Evolutionary conservation across 352 stramenopile genomes (phyloP).

Genomic region (Globisporangium cederbergense): DNA sequence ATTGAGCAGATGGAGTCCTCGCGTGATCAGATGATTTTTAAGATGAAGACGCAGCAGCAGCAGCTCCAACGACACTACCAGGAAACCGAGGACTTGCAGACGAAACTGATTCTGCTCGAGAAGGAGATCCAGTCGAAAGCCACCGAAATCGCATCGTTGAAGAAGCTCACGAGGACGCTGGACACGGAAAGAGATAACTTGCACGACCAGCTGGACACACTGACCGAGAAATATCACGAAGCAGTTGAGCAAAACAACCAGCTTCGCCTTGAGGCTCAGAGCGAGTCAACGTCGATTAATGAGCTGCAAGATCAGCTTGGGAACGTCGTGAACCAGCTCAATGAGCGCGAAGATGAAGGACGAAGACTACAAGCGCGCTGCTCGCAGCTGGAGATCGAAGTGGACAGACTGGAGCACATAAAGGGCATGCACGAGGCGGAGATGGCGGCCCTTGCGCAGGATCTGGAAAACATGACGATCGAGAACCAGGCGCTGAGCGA

Average conservation of each 20-base stretch:
- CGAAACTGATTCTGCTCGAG: conserved; percentile 41
- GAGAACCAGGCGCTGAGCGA: conserved; percentile 85
- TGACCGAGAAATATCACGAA: conserved; percentile 73
- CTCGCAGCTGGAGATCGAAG: conserved; percentile 44
- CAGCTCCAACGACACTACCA: conserved; percentile 53
- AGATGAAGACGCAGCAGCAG: conserved; percentile 73
- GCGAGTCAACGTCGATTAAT: conserved; percentile 28
- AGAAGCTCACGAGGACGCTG: conserved; percentile 62
- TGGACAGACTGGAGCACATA: conserved; percentile 51
- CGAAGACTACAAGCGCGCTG: conserved; percentile 38
- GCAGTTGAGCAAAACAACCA: conserved; percentile 45
- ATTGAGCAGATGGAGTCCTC: conserved; percentile 82
- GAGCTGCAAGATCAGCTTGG: conserved; percentile 60
- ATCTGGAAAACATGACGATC: conserved; percentile 87
- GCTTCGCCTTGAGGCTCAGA: conserved; percentile 34
- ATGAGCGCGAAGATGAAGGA: conserved; percentile 45
- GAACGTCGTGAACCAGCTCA: conserved; percentile 55
- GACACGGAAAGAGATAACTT: conserved; percentile 73
- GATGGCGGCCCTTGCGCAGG: conserved; percentile 57
- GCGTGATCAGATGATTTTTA: conserved; percentile 75
- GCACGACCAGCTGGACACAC: conserved; percentile 60
- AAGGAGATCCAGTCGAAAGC: conserved; percentile 39
- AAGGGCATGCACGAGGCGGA: conserved; percentile 71
- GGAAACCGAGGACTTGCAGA: conserved; percentile 51
- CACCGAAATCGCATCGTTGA: conserved; percentile 53